Evolutionary conservation across 768 basidiomycete species (phyloP).

Genomic region (Chalciporus pseudorubinellus): DNA sequence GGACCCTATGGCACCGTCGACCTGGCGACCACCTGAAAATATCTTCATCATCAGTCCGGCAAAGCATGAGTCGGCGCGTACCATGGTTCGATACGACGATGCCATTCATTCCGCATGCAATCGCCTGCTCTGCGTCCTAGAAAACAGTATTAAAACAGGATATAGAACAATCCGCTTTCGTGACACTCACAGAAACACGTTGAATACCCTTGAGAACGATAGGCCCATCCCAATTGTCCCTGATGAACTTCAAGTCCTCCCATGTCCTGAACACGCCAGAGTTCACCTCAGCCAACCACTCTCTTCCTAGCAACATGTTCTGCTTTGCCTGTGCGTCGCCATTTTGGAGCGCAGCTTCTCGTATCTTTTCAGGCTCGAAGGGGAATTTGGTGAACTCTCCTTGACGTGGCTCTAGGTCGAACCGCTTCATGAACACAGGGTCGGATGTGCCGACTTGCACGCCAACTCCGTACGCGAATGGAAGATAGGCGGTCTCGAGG

Average conservation of each 20-base stretch:
- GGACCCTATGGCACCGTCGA: constrained; percentile 79
- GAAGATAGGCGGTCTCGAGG: constrained; percentile 59
- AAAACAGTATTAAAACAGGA: not conserved
- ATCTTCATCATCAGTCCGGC: not conserved
- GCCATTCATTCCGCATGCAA: constrained; percentile 42
- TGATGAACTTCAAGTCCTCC: constrained; percentile 68
- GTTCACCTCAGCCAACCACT: constrained; percentile 62
- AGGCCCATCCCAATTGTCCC: constrained; percentile 75
- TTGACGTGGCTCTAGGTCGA: constrained; percentile 41
- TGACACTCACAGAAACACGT: constrained; percentile 46
- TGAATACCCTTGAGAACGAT: constrained; percentile 79
- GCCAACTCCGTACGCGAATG: constrained; percentile 65
- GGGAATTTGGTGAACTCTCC: constrained; percentile 51
- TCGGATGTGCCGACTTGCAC: constrained; percentile 68
- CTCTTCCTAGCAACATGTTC: constrained; percentile 47
- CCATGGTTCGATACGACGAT: constrained; percentile 48
- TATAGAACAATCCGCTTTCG: not conserved
- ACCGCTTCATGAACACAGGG: constrained; percentile 71
- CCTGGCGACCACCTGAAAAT: constrained; percentile 62
- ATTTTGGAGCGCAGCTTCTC: constrained; percentile 36
- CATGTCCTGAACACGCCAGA: constrained; percentile 64
- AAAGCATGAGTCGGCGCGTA: not conserved
- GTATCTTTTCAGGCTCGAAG: constrained; percentile 48
- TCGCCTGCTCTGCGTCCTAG: constrained; percentile 51
- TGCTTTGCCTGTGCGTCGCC: constrained; percentile 47